A percentile compares a stretch with the other conserved stretches of the same genome.
phyloP scores from a whole-genome alignment of 2,329 filamentous ascomycete genomes.

The Alternaria sp. region DNA sequence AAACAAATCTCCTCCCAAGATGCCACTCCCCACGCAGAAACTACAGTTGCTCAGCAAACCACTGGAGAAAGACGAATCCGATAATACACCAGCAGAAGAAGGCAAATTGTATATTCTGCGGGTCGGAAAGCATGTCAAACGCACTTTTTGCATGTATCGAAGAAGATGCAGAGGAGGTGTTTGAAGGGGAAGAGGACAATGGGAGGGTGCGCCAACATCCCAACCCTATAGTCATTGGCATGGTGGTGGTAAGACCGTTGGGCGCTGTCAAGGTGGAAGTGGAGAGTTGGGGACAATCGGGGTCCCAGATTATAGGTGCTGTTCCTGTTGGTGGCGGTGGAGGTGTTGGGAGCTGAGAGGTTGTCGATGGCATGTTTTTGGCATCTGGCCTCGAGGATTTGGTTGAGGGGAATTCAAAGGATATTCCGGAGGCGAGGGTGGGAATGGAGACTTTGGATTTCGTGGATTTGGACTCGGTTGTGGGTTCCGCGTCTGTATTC shows the following conservation, averaged over 20 bases:
- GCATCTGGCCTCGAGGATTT: no score
- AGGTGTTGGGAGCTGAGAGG: neutral
- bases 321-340: neutral
- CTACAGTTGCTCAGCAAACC: neutral
- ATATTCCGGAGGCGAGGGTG: neutral
- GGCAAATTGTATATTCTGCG: neutral
- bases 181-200: no score
- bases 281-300: neutral
- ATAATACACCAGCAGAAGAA: neutral
- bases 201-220: neutral
- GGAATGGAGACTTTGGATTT: neutral
- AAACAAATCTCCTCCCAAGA: neutral
- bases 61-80: neutral
- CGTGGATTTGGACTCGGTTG: neutral
- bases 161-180: no score
- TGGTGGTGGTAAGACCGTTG: rapidly evolving
- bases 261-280: rapidly evolving
- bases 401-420: neutral
- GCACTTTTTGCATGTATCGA: neutral
- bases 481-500: neutral
- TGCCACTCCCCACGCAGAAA: neutral
- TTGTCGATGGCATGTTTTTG: neutral
- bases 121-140: neutral
- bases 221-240: neutral
- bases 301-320: neutral